Evolutionary conservation across 768 basidiomycete species (phyloP), one percentile per base, ranked within the genome.

Genomic region (Auricularia sp.): DNA sequence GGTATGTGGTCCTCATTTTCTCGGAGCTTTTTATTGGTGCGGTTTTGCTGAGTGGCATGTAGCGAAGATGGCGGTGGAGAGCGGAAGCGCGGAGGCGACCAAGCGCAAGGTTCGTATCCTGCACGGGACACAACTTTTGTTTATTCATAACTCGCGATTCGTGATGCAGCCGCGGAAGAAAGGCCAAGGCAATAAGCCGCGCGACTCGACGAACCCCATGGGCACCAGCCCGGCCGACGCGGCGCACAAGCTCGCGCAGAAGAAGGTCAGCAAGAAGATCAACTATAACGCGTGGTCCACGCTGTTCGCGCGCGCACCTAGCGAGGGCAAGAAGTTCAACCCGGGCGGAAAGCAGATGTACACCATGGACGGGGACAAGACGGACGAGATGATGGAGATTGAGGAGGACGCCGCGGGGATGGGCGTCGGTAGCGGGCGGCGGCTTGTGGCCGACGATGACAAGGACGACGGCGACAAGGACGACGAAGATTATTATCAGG

Each of bases 251-350:
- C 80, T 95, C 42, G 79, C 94, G 70, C 88, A 89, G 78, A 92
- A 92, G 77, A 74, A 75, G 64, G 94, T 94, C 75, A 93, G 90
- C 76, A 92, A 92, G 71, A 85, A 92, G 62, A 95, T 96, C 76
- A 97, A 97, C 73, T 97, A 96, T 73, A 89, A 91, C 69, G 92
- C 91, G 0, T 83, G 95, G 63, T 88, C 90, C 69, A 83, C 85
- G 64, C 81, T 96, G 11, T 92, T 95, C 72, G 69, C 18, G 56
- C 54, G 54, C 29, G 54, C 14, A 0, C 54, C 14, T 0, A 59
- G 24, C 56, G 56, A 33, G 6, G 13, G 56, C 24, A 59, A 21
- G 47, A 18, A 33, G 24, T 8, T 8, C 14, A 10, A 8, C 8
- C 0, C 7, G 8, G 29, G 29, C 56, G 8, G 13, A 33, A 8